A percentile compares a stretch with the other conserved stretches of the same genome.
Evolutionary conservation across 2,329 filamentous ascomycete genomes (phyloP).

Genomic region (Alternaria postmessia): DNA sequence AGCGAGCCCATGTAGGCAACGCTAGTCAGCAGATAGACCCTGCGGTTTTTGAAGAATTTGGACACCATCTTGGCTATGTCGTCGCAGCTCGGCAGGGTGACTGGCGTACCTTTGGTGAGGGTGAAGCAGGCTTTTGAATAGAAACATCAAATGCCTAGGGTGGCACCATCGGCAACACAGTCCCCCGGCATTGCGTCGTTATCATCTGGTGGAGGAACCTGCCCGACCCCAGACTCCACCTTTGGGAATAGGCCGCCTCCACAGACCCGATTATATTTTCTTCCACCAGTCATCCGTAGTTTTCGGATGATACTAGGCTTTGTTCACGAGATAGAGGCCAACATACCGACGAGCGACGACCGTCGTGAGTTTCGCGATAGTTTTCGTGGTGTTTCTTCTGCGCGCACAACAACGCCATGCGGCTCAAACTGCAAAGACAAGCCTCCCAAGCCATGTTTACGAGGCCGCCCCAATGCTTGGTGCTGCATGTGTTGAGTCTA

Average conservation of each 20-base stretch:
- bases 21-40: constrained; percentile 15
- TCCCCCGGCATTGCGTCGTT: constrained; percentile 7
- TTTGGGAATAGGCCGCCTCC: neutral
- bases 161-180: constrained; percentile 7
- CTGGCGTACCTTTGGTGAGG: constrained; percentile 3
- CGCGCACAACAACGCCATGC: neutral
- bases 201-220: constrained; percentile 8
- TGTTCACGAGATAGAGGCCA: neutral
- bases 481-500: constrained; percentile 9
- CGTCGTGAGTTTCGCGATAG: neutral
- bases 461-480: constrained; percentile 13
- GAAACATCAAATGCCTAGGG: neutral
- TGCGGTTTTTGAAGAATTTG: constrained; percentile 18
- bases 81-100: constrained; percentile 2
- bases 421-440: constrained; percentile 4
- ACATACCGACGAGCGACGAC: neutral
- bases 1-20: constrained; percentile 20
- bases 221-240: constrained; percentile 18
- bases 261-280: constrained; percentile 15
- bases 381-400: neutral
- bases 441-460: constrained; percentile 10
- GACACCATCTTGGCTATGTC: constrained; percentile 14
- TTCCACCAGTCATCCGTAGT: constrained; percentile 11
- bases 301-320: neutral
- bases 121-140: constrained; percentile 6